phyloP scores from a whole-genome alignment of 305 asterid genomes.

The Caryopteris hybrid region DNA sequence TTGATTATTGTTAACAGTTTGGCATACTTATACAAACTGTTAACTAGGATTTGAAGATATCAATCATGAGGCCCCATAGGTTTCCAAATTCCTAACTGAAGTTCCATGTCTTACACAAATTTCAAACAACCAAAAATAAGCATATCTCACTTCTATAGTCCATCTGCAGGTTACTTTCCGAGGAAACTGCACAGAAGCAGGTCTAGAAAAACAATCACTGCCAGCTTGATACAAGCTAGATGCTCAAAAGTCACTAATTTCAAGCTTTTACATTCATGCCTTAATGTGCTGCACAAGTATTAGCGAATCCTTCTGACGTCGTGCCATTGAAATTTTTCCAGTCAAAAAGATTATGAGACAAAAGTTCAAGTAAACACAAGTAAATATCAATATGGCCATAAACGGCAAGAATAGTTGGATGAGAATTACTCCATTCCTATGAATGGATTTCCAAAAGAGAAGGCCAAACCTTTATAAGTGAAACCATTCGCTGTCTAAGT shows the following conservation, averaged over 20 bases:
- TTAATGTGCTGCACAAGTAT: conserved; percentile 6
- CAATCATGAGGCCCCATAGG: background rate
- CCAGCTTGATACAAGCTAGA: conserved; percentile 5
- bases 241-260: conserved; percentile 4
- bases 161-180: background rate
- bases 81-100: background rate
- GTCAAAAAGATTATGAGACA: background rate
- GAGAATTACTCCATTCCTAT: conserved; percentile 9
- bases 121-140: background rate
- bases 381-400: conserved; percentile 7
- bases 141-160: background rate
- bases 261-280: conserved; percentile 1
- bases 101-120: conserved; percentile 3
- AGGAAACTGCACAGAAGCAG: background rate
- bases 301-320: background rate
- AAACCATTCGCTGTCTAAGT: conserved; percentile 63
- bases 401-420: background rate
- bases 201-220: background rate
- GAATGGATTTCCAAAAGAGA: conserved; percentile 11
- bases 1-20: too few relatives aligned
- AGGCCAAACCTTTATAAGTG: conserved; percentile 69
- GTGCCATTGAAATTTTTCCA: background rate
- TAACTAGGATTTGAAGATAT: background rate
- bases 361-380: background rate
- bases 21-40: background rate